Percentiles rank a stretch among this genome's conserved stretches.
These are phyloP conservation scores for Nymphaea colorata DNA, from an alignment of 164 flowering plant species.

Conservation along the genomic window DNA sequence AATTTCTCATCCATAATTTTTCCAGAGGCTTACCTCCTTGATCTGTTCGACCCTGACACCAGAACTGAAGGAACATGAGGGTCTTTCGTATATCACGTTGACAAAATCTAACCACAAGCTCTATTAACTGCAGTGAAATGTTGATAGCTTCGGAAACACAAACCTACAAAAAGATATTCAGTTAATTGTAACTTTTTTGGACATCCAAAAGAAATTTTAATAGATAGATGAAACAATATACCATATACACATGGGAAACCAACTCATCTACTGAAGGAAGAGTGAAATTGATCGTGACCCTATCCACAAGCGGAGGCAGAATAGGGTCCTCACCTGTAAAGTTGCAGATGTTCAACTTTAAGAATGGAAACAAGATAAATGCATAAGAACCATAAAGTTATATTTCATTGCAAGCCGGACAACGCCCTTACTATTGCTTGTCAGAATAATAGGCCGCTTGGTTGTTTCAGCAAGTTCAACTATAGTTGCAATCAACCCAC, in stretches of 20 bases:
- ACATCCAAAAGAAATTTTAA: neutral
- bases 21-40: slow-evolving; percentile 27
- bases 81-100: slow-evolving; percentile 79
- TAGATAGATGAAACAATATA: slow-evolving; percentile 15
- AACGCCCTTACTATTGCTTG: slow-evolving; percentile 64
- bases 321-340: slow-evolving; percentile 41
- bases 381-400: neutral
- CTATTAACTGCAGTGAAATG: slow-evolving; percentile 31
- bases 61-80: slow-evolving; percentile 81
- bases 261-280: slow-evolving; percentile 56
- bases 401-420: neutral
- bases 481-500: slow-evolving; percentile 66
- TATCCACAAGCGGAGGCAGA: slow-evolving; percentile 62
- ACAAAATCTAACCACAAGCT: slow-evolving; percentile 40
- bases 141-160: slow-evolving; percentile 54
- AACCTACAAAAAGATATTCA: slow-evolving; percentile 35
- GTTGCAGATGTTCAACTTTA: neutral
- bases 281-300: slow-evolving; percentile 42
- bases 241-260: slow-evolving; percentile 36
- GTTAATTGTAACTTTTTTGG: neutral
- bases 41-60: slow-evolving; percentile 57
- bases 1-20: neutral
- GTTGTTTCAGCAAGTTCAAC: slow-evolving; percentile 74
- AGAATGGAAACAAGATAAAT: too few species aligned
- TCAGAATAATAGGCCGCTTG: slow-evolving; percentile 84